Conservation (phyloP, 768 basidiomycete genomes). For the Mycena venus region DNA sequence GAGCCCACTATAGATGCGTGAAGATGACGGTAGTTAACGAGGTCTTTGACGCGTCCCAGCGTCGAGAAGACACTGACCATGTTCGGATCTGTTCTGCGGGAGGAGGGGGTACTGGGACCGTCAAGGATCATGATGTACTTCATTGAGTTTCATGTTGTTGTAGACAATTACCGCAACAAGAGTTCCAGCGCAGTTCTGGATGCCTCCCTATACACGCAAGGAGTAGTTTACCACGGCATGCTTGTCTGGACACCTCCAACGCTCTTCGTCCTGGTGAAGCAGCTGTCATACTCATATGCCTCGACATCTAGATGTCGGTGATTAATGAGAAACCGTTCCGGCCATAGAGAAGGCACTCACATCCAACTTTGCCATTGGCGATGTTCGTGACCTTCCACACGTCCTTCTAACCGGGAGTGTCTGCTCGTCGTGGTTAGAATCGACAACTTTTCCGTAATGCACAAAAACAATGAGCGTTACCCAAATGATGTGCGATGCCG, state of each 20-base stretch:
- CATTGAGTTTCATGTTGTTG: too few species aligned
- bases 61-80: too few species aligned
- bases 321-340: neutral
- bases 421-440: neutral
- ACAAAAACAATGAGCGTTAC: neutral
- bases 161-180: too few species aligned
- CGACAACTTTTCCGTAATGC: neutral
- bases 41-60: too few species aligned
- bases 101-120: too few species aligned
- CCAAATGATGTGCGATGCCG: neutral
- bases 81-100: too few species aligned
- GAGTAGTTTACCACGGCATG: neutral
- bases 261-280: constrained; percentile 8
- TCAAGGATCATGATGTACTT: too few species aligned
- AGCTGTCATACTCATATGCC: constrained; percentile 11
- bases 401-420: constrained; percentile 12
- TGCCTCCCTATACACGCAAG: neutral
- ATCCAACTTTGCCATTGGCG: constrained; percentile 11
- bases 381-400: constrained; percentile 16
- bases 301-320: constrained; percentile 15
- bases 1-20: too few species aligned
- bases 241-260: neutral
- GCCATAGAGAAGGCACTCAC: constrained; percentile 1
- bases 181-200: too few species aligned
- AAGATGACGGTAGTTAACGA: too few species aligned